Evolutionary conservation across 2,329 filamentous ascomycete genomes (phyloP).

Genomic region (Cladosporium sphaerospermum): DNA sequence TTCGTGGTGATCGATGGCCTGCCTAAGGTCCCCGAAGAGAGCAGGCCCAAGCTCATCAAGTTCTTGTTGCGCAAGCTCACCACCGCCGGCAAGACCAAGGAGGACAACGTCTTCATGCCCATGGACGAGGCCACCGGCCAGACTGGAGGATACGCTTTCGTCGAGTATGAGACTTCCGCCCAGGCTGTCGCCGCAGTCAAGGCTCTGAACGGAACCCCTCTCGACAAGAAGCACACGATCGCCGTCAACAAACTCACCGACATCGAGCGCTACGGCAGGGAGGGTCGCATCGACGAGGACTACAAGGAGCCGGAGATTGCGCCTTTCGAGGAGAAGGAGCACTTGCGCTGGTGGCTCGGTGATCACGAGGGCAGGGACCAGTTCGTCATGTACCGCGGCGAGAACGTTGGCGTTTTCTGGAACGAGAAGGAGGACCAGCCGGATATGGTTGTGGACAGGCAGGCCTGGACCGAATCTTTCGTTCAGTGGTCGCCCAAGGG

Average conservation of each 20-base stretch:
- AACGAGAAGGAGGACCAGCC: conserved; percentile 92
- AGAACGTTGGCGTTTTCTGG: conserved; percentile 93
- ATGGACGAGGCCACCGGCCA: conserved; percentile 71
- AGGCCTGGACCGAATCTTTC: conserved; percentile 97
- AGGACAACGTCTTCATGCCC: conserved; percentile 91
- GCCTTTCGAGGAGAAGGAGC: conserved; percentile 85
- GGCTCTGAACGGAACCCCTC: conserved; percentile 74
- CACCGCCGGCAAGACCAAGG: conserved; percentile 73
- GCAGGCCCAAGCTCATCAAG: conserved; percentile 90
- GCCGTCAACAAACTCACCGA: conserved; percentile 97
- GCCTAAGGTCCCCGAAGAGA: conserved; percentile 80
- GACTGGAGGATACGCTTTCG: conserved; percentile 89
- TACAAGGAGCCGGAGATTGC: conserved; percentile 78
- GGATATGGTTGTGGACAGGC: conserved; percentile 82
- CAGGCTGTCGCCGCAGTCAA: conserved; percentile 88
- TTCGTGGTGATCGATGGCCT: conserved; percentile 96
- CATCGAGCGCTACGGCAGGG: conserved; percentile 90
- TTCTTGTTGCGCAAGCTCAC: conserved; percentile 92
- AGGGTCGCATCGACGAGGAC: conserved; percentile 87
- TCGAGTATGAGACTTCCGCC: conserved; percentile 86
- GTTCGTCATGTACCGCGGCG: conserved; percentile 88
- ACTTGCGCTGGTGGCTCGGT: conserved; percentile 86
- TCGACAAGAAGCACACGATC: conserved; percentile 95
- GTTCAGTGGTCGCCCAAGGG: conserved; percentile 96
- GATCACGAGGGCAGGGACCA: conserved; percentile 88